Evolutionary conservation across 192 early-diverging fungal species (phyloP).

Genomic region (Entomortierella chlamydospora): DNA sequence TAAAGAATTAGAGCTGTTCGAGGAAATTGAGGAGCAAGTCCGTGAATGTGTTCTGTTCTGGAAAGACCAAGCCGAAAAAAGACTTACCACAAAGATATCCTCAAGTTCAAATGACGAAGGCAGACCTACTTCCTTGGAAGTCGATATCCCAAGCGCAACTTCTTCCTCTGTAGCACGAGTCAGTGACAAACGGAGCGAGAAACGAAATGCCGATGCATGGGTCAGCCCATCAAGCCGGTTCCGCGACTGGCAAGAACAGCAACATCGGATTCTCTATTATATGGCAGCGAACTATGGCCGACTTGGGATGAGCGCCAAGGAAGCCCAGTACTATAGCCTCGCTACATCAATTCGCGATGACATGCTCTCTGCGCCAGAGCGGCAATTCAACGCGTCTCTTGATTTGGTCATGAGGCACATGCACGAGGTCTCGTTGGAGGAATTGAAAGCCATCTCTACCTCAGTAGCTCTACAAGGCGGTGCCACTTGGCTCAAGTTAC

Average conservation of each 20-base stretch:
- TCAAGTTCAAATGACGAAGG: constrained; percentile 14
- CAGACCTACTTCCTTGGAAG: constrained; percentile 6
- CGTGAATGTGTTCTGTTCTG: constrained; percentile 7
- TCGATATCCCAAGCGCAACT: too few species aligned
- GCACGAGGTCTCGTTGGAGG: neutral
- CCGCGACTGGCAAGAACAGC: constrained; percentile 56
- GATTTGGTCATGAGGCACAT: neutral
- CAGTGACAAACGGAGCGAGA: neutral
- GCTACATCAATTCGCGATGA: constrained; percentile 53
- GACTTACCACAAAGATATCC: neutral
- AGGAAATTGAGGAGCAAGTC: constrained; percentile 22
- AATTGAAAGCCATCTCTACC: neutral
- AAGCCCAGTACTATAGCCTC: constrained; percentile 54
- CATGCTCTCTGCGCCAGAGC: constrained; percentile 22
- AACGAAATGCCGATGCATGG: constrained; percentile 12
- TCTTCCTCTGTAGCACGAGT: neutral
- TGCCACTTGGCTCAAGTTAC: constrained; percentile 2
- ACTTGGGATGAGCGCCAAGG: constrained; percentile 56
- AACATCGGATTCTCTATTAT: constrained; percentile 71
- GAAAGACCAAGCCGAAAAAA: constrained; percentile 13
- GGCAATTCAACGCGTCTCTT: constrained; percentile 30
- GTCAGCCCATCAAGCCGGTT: constrained; percentile 23
- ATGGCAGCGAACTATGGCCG: constrained; percentile 65
- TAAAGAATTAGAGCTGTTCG: constrained; percentile 4
- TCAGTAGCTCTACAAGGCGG: constrained; percentile 17